Evolutionary conservation across 768 basidiomycete species (phyloP).

Genomic region (Trametes sanguinea): DNA sequence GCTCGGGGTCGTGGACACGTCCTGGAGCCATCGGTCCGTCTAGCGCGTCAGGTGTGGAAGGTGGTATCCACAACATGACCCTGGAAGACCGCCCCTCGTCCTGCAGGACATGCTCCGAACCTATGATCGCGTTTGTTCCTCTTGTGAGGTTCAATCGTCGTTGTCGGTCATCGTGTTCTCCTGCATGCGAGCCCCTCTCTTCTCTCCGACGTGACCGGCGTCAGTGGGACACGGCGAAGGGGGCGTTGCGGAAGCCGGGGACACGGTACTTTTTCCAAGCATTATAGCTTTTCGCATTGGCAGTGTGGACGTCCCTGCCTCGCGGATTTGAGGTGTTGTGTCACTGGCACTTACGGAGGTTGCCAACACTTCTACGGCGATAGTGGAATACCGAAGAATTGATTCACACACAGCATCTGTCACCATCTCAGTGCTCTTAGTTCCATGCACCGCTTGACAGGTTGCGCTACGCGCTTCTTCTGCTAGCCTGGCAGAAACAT

Average conservation of each 20-base stretch:
- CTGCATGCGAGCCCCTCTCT: not conserved
- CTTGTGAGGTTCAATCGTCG: not conserved
- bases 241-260: not conserved
- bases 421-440: too few relatives aligned
- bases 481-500: too few relatives aligned
- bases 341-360: too few relatives aligned
- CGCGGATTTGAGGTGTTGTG: too few relatives aligned
- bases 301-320: too few relatives aligned
- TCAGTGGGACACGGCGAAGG: not conserved
- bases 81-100: conserved; percentile 4
- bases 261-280: not conserved
- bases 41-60: conserved; percentile 1
- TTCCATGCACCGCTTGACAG: too few relatives aligned
- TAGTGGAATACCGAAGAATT: too few relatives aligned
- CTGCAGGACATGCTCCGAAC: conserved; percentile 12
- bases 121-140: not conserved
- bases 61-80: not conserved
- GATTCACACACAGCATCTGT: too few relatives aligned
- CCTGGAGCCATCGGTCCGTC: conserved; percentile 5
- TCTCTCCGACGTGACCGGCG: not conserved
- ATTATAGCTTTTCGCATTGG: too few relatives aligned
- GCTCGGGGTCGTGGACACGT: conserved; percentile 11
- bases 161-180: not conserved
- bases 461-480: too few relatives aligned
- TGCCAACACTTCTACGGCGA: too few relatives aligned